Conservation (phyloP, 495 filamentous ascomycete species). For the Glutinoglossum americanum region DNA sequence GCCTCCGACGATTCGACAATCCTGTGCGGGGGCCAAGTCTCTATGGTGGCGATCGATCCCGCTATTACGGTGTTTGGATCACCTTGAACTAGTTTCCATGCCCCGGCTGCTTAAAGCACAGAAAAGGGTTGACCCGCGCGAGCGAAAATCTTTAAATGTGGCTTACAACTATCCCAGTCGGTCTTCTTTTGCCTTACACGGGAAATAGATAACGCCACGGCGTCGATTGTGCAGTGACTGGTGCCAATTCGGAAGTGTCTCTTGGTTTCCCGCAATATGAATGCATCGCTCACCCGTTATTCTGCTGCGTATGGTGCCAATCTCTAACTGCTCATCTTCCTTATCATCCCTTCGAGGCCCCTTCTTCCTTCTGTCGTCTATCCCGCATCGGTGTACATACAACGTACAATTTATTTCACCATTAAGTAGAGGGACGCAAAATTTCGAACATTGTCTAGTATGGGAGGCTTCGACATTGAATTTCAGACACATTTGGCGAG, state of each 20-base stretch:
- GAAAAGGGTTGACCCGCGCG: too few species aligned
- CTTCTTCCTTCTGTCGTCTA: not conserved
- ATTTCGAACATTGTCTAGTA: not conserved
- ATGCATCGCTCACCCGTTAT: not conserved
- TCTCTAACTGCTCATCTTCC: not conserved
- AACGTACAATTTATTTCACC: not conserved
- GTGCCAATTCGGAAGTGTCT: not conserved
- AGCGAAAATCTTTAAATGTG: too few species aligned
- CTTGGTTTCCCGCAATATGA: not conserved
- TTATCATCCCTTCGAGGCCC: not conserved
- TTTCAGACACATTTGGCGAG: not conserved
- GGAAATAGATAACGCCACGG: not conserved
- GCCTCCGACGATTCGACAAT: too few species aligned
- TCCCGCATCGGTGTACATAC: not conserved
- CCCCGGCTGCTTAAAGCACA: too few species aligned
- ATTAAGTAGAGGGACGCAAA: not conserved
- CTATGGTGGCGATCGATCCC: too few species aligned
- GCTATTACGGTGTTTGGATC: too few species aligned
- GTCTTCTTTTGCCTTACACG: not conserved
- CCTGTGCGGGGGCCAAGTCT: too few species aligned
- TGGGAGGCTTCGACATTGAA: not conserved
- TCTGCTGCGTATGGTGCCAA: not conserved
- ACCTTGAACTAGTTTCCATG: too few species aligned
- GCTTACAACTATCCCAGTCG: too few species aligned
- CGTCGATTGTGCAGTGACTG: not conserved